These are phyloP conservation scores for Colletotrichum plurivorum DNA, from an alignment of 2,329 filamentous ascomycete species.

Conservation along the genomic window DNA sequence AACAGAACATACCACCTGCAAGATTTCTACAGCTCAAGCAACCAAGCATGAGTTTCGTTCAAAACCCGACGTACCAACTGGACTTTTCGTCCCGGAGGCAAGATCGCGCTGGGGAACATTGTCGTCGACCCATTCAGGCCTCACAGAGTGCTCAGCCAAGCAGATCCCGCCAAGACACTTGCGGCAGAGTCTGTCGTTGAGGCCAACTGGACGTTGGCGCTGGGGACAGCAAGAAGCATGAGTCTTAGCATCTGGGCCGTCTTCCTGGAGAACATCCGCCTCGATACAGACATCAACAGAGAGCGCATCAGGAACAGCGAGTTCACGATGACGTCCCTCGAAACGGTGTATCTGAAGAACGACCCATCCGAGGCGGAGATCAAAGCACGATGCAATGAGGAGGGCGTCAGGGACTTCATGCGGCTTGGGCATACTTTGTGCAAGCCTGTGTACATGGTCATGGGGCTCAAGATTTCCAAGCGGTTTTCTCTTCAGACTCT, in stretches of 20 bases:
- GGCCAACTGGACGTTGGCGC: neutral
- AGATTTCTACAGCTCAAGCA: neutral
- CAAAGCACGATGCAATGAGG: neutral
- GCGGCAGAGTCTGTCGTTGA: neutral
- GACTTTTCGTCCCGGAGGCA: neutral
- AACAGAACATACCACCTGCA: too few species aligned
- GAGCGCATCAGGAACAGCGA: neutral
- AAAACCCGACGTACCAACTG: neutral
- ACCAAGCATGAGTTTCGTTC: neutral
- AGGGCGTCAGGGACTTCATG: neutral
- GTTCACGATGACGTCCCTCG: neutral
- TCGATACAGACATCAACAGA: neutral
- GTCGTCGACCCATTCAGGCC: neutral
- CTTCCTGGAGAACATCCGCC: neutral
- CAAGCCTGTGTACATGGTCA: neutral
- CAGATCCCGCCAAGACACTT: neutral
- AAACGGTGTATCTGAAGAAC: neutral
- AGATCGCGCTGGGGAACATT: neutral
- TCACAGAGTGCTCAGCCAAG: neutral
- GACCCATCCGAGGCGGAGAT: neutral
- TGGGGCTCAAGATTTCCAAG: neutral
- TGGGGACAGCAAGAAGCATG: neutral
- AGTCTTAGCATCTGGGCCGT: neutral
- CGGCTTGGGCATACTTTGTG: neutral
- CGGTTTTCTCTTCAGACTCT: neutral